Evolutionary conservation across 2,329 filamentous ascomycete genomes (phyloP).

Genomic region (Fusarium pilosicola): DNA sequence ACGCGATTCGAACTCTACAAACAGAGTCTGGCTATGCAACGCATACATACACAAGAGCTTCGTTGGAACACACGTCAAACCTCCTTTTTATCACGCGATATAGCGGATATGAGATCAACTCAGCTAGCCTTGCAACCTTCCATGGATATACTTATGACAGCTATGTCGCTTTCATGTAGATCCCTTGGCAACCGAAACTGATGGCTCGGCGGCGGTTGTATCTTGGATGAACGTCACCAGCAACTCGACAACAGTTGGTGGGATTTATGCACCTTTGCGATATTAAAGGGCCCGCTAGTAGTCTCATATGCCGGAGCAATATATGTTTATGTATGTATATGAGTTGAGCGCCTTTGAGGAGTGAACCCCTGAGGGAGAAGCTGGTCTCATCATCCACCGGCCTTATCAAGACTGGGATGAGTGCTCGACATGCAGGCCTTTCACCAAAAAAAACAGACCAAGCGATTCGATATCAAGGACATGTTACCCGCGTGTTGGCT

Average conservation of each 20-base stretch:
- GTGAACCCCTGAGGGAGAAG: background rate
- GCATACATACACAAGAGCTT: background rate
- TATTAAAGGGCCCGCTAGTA: too few species aligned
- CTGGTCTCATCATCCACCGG: background rate
- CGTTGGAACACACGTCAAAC: too few species aligned
- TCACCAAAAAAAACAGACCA: background rate
- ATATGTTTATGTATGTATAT: background rate
- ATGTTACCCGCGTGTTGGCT: too few species aligned
- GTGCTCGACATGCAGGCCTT: background rate
- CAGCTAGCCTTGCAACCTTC: fast-evolving
- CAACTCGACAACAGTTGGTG: background rate
- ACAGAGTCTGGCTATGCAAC: background rate
- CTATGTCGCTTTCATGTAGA: background rate
- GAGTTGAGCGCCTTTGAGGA: background rate
- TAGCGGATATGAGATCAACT: too few species aligned
- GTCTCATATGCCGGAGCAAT: background rate
- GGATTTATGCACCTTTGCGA: background rate
- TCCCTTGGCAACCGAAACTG: background rate
- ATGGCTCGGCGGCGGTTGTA: background rate
- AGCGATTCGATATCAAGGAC: too few species aligned
- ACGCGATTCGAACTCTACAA: too few species aligned
- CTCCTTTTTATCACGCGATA: background rate
- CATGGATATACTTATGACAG: background rate
- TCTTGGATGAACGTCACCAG: background rate
- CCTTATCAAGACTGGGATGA: background rate